phyloP scores from a whole-genome alignment of 805 yeast genomes.

The Yarrowia divulgata region DNA sequence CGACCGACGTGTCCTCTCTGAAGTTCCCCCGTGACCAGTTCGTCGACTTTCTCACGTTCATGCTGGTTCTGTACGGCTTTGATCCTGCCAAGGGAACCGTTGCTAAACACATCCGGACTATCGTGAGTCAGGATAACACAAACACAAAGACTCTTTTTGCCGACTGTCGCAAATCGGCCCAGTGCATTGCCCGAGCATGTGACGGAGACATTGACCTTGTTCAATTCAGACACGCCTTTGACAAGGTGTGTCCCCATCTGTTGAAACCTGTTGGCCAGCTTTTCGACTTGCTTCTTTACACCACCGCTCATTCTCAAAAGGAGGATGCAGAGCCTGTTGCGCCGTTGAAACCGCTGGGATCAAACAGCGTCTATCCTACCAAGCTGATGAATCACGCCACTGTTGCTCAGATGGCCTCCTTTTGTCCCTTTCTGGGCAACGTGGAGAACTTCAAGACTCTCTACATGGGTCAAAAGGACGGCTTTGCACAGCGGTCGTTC shows the following conservation, averaged over 20 bases:
- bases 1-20: neutral
- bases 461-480: slow-evolving; percentile 75
- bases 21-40: slow-evolving; percentile 18
- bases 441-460: slow-evolving; percentile 58
- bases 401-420: slow-evolving; percentile 54
- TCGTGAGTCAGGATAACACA: slow-evolving; percentile 17
- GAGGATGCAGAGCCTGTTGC: slow-evolving; percentile 39
- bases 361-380: slow-evolving; percentile 45
- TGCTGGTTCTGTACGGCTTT: slow-evolving; percentile 17
- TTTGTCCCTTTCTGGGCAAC: slow-evolving; percentile 48
- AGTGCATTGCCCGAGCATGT: slow-evolving; percentile 22
- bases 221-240: slow-evolving; percentile 43
- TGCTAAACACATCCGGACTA: slow-evolving; percentile 2
- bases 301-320: slow-evolving; percentile 40
- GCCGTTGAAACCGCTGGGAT: neutral
- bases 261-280: slow-evolving; percentile 57
- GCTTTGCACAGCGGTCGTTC: slow-evolving; percentile 86
- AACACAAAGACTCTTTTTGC: slow-evolving; percentile 9
- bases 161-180: slow-evolving; percentile 1
- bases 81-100: slow-evolving; percentile 29
- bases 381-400: slow-evolving; percentile 54
- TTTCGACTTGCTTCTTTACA: slow-evolving; percentile 56
- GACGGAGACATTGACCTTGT: slow-evolving; percentile 9
- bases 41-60: slow-evolving; percentile 19
- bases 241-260: slow-evolving; percentile 52